phyloP scores from a whole-genome alignment of 257 asterid genomes.

The Primulina eburnea region DNA sequence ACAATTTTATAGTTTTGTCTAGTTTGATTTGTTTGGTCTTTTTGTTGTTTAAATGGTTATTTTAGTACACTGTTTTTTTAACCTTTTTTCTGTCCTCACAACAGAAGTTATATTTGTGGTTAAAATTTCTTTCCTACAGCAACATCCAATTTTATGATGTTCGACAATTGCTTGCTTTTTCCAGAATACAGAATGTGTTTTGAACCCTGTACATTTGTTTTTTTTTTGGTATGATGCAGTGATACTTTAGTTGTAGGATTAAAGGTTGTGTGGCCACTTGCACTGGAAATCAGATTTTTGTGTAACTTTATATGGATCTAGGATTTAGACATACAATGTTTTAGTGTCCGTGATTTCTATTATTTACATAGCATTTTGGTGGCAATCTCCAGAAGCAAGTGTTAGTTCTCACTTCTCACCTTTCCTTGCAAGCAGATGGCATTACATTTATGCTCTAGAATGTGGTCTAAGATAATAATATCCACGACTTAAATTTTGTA shows the following conservation, averaged over 20 bases:
- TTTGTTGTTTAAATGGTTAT: constrained; percentile 9
- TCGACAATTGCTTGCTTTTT: not conserved
- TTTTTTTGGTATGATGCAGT: not conserved
- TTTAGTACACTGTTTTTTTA: constrained; percentile 5
- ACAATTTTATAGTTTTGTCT: constrained; percentile 6
- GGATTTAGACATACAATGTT: not conserved
- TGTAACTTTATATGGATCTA: not conserved
- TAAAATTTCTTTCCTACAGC: constrained; percentile 7
- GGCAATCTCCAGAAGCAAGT: not conserved
- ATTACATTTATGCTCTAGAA: not conserved
- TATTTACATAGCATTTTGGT: not conserved
- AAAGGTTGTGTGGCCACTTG: constrained; percentile 1
- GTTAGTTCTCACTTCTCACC: not conserved
- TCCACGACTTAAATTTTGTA: not conserved
- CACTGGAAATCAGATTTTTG: not conserved
- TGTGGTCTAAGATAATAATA: constrained; percentile 4
- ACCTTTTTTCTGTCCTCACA: not conserved
- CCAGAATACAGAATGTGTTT: not conserved
- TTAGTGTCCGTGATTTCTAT: not conserved
- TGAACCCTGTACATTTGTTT: not conserved
- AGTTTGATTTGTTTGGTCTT: constrained; percentile 4
- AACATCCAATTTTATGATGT: constrained; percentile 1
- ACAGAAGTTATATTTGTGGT: constrained; percentile 8
- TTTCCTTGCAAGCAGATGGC: not conserved
- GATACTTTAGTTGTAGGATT: not conserved